Percentiles rank a stretch among this genome's conserved stretches.
These are phyloP conservation scores for Beauveria asiatica DNA, from an alignment of 2,329 filamentous ascomycete species.

Conservation along the genomic window DNA sequence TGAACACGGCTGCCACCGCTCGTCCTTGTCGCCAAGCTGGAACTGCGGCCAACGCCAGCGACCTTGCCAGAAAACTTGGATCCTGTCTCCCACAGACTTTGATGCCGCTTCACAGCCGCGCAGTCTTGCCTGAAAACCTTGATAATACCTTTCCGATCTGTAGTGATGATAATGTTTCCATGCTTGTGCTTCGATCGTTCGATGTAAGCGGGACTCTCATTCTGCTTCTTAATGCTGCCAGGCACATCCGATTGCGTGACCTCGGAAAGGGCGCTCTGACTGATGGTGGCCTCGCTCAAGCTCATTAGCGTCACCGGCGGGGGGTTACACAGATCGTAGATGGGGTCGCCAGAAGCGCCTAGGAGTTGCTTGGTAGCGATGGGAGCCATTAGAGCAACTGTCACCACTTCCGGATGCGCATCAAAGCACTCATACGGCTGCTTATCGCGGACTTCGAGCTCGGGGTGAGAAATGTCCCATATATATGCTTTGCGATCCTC, in stretches of 20 bases:
- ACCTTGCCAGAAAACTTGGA: conserved; percentile 68
- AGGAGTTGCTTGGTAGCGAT: conserved; percentile 68
- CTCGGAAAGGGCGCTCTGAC: conserved; percentile 31
- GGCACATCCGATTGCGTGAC: conserved; percentile 25
- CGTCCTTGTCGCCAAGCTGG: conserved; percentile 46
- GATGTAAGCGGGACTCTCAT: conserved; percentile 69
- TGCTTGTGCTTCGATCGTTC: conserved; percentile 65
- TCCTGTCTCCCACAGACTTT: conserved; percentile 68
- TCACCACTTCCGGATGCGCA: conserved; percentile 81
- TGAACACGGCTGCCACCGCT: conserved; percentile 38
- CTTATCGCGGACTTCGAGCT: conserved; percentile 66
- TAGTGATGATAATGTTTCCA: conserved; percentile 87
- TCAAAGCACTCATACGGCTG: conserved; percentile 82
- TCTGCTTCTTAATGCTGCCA: conserved; percentile 36
- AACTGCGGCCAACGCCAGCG: conserved; percentile 48
- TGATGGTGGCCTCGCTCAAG: conserved; percentile 51
- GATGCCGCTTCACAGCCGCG: conserved; percentile 67
- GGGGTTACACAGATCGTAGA: conserved; percentile 96
- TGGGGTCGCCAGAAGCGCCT: conserved; percentile 73
- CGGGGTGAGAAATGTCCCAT: conserved; percentile 53
- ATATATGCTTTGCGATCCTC: conserved; percentile 87
- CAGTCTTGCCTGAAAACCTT: conserved; percentile 96
- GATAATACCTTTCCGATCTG: conserved; percentile 79
- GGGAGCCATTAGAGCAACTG: conserved; percentile 80
- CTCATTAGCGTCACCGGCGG: conserved; percentile 78